phyloP scores from a whole-genome alignment of 257 asterid genomes.

The Leptodermis oblonga region DNA sequence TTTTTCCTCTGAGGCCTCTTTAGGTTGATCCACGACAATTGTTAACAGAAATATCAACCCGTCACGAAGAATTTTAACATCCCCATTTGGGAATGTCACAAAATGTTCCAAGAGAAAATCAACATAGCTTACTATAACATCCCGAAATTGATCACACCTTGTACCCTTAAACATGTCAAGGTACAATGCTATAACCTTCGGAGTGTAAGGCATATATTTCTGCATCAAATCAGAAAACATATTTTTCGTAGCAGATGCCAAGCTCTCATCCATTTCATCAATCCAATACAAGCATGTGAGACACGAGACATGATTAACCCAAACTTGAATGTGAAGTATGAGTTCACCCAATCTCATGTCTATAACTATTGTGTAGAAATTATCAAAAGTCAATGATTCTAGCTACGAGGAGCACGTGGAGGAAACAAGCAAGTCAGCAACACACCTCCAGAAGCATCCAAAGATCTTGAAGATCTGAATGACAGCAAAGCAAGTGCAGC shows the following conservation, averaged over 20 bases:
- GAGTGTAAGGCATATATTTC: not conserved
- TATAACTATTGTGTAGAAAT: too few relatives aligned
- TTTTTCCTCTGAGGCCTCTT: too few relatives aligned
- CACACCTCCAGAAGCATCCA: too few relatives aligned
- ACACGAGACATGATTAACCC: not conserved
- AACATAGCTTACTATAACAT: not conserved
- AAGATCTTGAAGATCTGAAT: too few relatives aligned
- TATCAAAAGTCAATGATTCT: too few relatives aligned
- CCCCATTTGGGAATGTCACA: not conserved
- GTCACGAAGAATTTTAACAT: not conserved
- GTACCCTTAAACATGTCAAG: not conserved
- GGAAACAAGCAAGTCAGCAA: too few relatives aligned
- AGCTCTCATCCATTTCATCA: not conserved
- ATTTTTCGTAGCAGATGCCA: not conserved
- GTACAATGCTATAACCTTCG: not conserved
- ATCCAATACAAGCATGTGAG: conserved; percentile 1
- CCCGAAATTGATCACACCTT: not conserved
- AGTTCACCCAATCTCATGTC: not conserved
- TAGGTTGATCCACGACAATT: not conserved
- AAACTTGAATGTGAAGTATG: not conserved
- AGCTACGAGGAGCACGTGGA: too few relatives aligned
- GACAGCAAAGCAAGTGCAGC: too few relatives aligned
- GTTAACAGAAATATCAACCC: not conserved
- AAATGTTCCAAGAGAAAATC: not conserved
- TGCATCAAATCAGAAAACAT: not conserved